Evolutionary conservation across 2,329 filamentous ascomycete genomes (phyloP), one percentile per base, ranked within the genome.

Genomic region (Penicillium glabrum): DNA sequence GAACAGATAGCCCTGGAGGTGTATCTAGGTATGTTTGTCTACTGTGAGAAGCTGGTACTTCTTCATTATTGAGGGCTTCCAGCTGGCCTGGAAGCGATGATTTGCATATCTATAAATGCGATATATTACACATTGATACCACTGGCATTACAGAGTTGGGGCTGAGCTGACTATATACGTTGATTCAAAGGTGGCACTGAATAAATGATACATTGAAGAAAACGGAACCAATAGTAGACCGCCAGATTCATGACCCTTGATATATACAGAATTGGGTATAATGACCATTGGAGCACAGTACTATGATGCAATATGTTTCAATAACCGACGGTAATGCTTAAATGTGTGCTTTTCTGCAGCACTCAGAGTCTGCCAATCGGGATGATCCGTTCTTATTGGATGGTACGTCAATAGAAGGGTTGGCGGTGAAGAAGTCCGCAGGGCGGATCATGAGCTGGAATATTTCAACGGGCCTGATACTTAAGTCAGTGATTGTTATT

Each of bases 351-450:
- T 69, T 67, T 5, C 67, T 67, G 50, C 72, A 74, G 52, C 71
- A 72, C 39, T 73, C 70, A 3, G 65, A 54, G 11, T 69, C 62
- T 0, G 70, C 71, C 3, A 74, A 54, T 13, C 67, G 59, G 6
- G 72, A 75, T 1, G 69, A 61, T 19, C 53, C 57, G 44, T 75
- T 76, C 61, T 71, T 73, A 26, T 63, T 68, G 7, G 74, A 76
- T 2, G 81, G 81, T 23, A 84, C 80, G 69, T 84, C 81, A 51
- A 84, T 76, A 5, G 78, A 77, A 0, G 82, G 82, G 50, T 84
- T 84, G 29, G 69, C 74, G 2, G 74, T 75, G 60, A 84, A 84
- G 74, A 84, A 84, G 61, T 84, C 81, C 10, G 76, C 73, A 0
- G 82, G 81, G 41, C 78, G 75, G 52, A 83, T 72, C 67, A 72